Conservation (phyloP, 2,329 filamentous ascomycete species). For the Fusarium nelsonii region DNA sequence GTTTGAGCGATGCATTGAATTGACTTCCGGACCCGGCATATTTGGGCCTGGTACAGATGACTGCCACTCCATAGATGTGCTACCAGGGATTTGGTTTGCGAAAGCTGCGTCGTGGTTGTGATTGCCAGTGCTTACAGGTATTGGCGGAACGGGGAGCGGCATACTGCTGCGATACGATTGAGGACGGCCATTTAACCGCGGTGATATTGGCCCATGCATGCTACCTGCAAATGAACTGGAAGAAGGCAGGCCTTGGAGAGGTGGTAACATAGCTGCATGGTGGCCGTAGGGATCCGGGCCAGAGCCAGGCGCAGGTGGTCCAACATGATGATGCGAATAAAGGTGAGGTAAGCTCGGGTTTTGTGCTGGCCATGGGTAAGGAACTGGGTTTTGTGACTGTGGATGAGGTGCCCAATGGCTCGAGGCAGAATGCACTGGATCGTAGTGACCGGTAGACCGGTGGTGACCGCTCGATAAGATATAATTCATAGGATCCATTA, state of each 20-base stretch:
- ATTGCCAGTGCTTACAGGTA: slow-evolving; percentile 9
- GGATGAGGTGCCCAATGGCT: slow-evolving; percentile 45
- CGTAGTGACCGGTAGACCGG: slow-evolving; percentile 44
- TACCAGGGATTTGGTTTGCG: slow-evolving; percentile 40
- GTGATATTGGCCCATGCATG: slow-evolving; percentile 30
- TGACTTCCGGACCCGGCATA: slow-evolving; percentile 37
- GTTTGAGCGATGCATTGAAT: slow-evolving; percentile 40
- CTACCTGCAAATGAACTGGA: slow-evolving; percentile 30
- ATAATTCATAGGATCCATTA: slow-evolving; percentile 50
- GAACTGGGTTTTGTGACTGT: slow-evolving; percentile 36
- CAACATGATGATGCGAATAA: slow-evolving; percentile 40
- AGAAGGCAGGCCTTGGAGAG: slow-evolving; percentile 36
- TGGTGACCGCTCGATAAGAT: slow-evolving; percentile 41
- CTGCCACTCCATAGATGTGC: slow-evolving; percentile 39
- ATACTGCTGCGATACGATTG: slow-evolving; percentile 32
- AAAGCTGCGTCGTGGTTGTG: slow-evolving; percentile 39
- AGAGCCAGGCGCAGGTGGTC: slow-evolving; percentile 27
- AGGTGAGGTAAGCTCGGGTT: slow-evolving; percentile 34
- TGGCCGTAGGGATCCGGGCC: slow-evolving; percentile 40
- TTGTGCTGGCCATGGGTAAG: slow-evolving; percentile 45
- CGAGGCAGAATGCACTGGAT: slow-evolving; percentile 47
- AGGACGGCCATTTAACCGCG: slow-evolving; percentile 29
- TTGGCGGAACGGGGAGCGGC: slow-evolving; percentile 16
- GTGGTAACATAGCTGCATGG: slow-evolving; percentile 42
- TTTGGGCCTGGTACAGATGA: slow-evolving; percentile 24